phyloP scores from a whole-genome alignment of 1,139 yeast genomes.

The Yamadazyma conglobata region DNA sequence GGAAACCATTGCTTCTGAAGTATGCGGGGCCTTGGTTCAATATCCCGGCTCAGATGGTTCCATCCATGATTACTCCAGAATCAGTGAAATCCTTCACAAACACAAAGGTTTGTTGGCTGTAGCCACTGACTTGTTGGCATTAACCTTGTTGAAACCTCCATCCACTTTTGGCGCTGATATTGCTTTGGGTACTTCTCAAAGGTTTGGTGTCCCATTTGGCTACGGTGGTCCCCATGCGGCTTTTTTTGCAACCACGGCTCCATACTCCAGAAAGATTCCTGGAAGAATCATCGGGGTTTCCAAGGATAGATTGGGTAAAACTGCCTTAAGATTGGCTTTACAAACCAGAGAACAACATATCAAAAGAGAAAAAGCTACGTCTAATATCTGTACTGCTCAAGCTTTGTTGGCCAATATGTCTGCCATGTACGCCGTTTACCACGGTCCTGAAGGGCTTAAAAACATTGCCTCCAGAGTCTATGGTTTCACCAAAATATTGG shows the following conservation, averaged over 20 bases:
- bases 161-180: conserved; percentile 86
- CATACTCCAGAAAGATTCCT: conserved; percentile 87
- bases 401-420: conserved; percentile 94
- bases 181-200: conserved; percentile 87
- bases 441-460: conserved; percentile 87
- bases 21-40: conserved; percentile 84
- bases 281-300: conserved; percentile 94
- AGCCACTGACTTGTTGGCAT: conserved; percentile 87
- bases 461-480: conserved; percentile 76
- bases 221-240: conserved; percentile 99
- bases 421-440: conserved; percentile 94
- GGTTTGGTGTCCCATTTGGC: conserved; percentile 97
- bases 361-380: conserved; percentile 95
- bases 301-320: conserved; percentile 85
- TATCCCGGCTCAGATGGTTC: conserved; percentile 90
- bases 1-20: conserved; percentile 31
- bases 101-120: conserved; percentile 76
- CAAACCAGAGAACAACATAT: conserved; percentile 99
- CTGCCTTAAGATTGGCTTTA: conserved; percentile 85
- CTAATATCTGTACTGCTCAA: conserved; percentile 97
- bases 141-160: conserved; percentile 83
- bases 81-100: conserved; percentile 65
- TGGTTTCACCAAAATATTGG: conserved; percentile 72
- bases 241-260: conserved; percentile 79
- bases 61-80: conserved; percentile 48